Percentiles rank a stretch among this genome's conserved stretches.
Evolutionary conservation across 768 basidiomycete genomes (phyloP).

Genomic region (Termitomyces sp.): DNA sequence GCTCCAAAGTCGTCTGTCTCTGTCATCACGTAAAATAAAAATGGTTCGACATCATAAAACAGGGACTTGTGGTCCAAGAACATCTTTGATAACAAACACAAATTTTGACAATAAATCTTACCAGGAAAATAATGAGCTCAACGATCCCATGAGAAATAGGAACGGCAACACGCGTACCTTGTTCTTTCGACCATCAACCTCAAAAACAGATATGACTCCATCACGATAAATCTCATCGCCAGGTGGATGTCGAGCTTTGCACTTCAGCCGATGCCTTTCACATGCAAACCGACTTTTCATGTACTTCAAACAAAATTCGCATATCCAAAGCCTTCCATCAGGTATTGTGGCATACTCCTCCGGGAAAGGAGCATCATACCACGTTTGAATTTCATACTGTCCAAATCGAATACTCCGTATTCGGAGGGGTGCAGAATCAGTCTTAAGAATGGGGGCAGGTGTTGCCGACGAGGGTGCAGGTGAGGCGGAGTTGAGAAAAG

Average conservation of each 20-base stretch:
- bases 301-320: slow-evolving; percentile 97
- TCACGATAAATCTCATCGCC: slow-evolving; percentile 99
- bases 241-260: slow-evolving; percentile 91
- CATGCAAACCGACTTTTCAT: slow-evolving; percentile 92
- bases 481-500: slow-evolving; percentile 32
- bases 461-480: slow-evolving; percentile 29
- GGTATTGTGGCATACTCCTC: slow-evolving; percentile 94
- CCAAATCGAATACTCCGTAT: slow-evolving; percentile 91
- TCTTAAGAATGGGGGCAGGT: slow-evolving; percentile 24
- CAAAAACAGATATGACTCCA: slow-evolving; percentile 83
- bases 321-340: slow-evolving; percentile 92
- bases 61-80: slow-evolving; percentile 98
- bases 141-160: not conserved
- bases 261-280: slow-evolving; percentile 88
- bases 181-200: slow-evolving; percentile 97
- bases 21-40: slow-evolving; percentile 97
- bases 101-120: slow-evolving; percentile 97
- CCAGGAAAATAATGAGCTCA: slow-evolving; percentile 9
- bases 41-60: slow-evolving; percentile 99
- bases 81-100: slow-evolving; percentile 97
- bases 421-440: slow-evolving; percentile 41
- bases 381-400: slow-evolving; percentile 89
- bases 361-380: slow-evolving; percentile 98
- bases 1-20: slow-evolving; percentile 86
- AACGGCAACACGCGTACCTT: slow-evolving; percentile 46